phyloP scores from a whole-genome alignment of 768 basidiomycete species.

The Dacryopinax spathularia region DNA sequence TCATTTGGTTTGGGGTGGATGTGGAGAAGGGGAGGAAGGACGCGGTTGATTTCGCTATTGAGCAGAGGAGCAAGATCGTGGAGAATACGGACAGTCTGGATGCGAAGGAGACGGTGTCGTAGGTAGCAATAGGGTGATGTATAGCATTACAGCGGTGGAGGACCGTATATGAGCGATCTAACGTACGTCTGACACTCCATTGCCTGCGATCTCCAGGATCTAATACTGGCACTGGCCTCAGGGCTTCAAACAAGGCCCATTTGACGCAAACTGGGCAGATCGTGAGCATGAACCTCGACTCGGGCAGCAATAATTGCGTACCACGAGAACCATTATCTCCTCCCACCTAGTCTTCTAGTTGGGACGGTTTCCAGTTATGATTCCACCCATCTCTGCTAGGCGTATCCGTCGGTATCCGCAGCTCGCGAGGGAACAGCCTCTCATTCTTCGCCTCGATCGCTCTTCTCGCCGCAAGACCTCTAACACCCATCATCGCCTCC shows the following conservation, averaged over 20 bases:
- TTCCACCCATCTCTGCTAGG: constrained; percentile 71
- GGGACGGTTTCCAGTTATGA: constrained; percentile 75
- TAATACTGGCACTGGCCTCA: too few species aligned
- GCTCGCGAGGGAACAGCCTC: constrained; percentile 68
- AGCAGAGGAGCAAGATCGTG: neutral
- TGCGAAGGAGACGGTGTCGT: neutral
- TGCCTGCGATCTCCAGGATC: too few species aligned
- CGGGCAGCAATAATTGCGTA: too few species aligned
- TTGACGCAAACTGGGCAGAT: too few species aligned
- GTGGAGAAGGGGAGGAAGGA: constrained; percentile 47
- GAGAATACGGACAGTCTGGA: constrained; percentile 6
- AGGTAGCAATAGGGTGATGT: neutral
- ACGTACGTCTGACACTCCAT: neutral
- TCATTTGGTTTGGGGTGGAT: constrained; percentile 67
- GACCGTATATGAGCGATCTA: neutral
- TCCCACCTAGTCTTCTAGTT: too few species aligned
- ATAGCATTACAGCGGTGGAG: neutral
- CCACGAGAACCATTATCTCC: too few species aligned
- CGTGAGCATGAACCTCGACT: too few species aligned
- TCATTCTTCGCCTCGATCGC: constrained; percentile 47
- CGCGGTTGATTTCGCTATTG: constrained; percentile 32
- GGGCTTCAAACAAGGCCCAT: too few species aligned
- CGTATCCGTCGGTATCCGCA: constrained; percentile 74
- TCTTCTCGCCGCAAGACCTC: constrained; percentile 44
- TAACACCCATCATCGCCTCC: constrained; percentile 46